Base-by-base conservation (phyloP, 2,329 filamentous ascomycete species). In the Cryphonectria radicalis region DNA sequence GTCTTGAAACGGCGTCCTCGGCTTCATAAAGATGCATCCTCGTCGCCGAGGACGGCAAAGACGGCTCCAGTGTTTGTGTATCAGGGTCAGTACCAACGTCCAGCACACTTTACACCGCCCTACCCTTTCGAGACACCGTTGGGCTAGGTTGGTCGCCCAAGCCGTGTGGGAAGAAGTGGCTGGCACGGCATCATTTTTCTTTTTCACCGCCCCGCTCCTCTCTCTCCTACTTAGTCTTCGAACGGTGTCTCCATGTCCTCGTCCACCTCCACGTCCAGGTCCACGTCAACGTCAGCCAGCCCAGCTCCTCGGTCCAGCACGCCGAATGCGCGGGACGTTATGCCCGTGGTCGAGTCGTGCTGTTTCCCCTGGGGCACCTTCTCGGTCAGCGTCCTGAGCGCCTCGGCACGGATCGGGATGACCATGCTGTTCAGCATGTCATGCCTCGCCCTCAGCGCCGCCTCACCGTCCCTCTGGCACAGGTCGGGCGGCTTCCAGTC, bases 401-500 rank as follows among this genome's bases (percentile, higher is more conserved):
- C 69, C 19, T 70, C 69, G 14, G 67, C 35, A 3, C 65, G 69
- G 42, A 70, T 63, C 19, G 28, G 60, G 11, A 10, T 6, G n/a
- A 57, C 28, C 40, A 70, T 67, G 25, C 42, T 28, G n/a, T 70
- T 55, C 22, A 70, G 22, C 14, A 70, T 67, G 1, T 22, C 4
- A n/a, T 70, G 42, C 19, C 69, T 40, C n/a, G 42, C 75, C 53
- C 60, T 73, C 7, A 62, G 32, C 4, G 68, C 77, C 77, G 17
- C 69, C 63, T 6, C 74, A 59, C 69, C 67, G 46, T 63, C 42
- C n/a, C 2, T 13, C 28, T n/a, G 32, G 28, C 65, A 67, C 0
- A 75, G 57, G n/a, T 76, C 76, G 0, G 74, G 74, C 0, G 74
- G 55, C 1, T 74, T 70, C 76, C 76, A 77, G 25, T 64, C 68